A percentile compares a stretch with the other conserved stretches of the same genome.
Conservation (phyloP, 768 basidiomycete species). For the Boletus rex-veris region DNA sequence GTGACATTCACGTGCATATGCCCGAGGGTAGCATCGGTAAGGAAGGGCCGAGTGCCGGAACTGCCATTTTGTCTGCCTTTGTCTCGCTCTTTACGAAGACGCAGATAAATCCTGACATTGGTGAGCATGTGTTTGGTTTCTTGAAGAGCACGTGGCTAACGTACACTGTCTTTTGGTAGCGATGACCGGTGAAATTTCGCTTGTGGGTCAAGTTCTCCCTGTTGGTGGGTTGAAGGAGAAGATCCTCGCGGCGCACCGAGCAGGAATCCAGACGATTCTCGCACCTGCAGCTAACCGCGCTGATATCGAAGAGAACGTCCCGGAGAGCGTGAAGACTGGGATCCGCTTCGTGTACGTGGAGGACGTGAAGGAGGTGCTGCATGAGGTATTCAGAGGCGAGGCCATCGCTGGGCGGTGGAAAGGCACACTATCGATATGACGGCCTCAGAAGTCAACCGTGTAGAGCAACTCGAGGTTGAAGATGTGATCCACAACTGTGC, state of each 20-base stretch:
- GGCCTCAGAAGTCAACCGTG: neutral
- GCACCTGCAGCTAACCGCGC: slow-evolving; percentile 86
- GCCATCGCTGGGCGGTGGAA: slow-evolving; percentile 61
- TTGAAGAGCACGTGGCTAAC: neutral
- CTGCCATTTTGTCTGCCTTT: slow-evolving; percentile 87
- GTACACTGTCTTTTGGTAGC: slow-evolving; percentile 43
- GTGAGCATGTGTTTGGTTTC: slow-evolving; percentile 40
- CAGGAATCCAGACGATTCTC: slow-evolving; percentile 90
- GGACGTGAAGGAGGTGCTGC: slow-evolving; percentile 83
- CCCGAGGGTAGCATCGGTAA: slow-evolving; percentile 91
- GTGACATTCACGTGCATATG: slow-evolving; percentile 96
- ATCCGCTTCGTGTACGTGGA: slow-evolving; percentile 96
- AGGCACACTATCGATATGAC: slow-evolving; percentile 46
- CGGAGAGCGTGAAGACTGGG: slow-evolving; percentile 91
- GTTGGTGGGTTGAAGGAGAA: slow-evolving; percentile 97
- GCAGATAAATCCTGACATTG: slow-evolving; percentile 81
- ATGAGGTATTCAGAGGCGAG: slow-evolving; percentile 77
- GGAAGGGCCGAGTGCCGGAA: slow-evolving; percentile 96
- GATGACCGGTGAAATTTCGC: slow-evolving; percentile 97
- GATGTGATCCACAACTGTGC: neutral
- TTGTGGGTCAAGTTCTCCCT: slow-evolving; percentile 93
- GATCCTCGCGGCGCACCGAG: slow-evolving; percentile 94
- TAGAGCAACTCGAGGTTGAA: neutral
- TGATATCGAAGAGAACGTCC: slow-evolving; percentile 97
- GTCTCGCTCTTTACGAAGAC: slow-evolving; percentile 89